Percentiles rank a stretch among this genome's conserved stretches.
phyloP scores from a whole-genome alignment of 768 basidiomycete genomes.

The Lepiota brunneoincarnata region DNA sequence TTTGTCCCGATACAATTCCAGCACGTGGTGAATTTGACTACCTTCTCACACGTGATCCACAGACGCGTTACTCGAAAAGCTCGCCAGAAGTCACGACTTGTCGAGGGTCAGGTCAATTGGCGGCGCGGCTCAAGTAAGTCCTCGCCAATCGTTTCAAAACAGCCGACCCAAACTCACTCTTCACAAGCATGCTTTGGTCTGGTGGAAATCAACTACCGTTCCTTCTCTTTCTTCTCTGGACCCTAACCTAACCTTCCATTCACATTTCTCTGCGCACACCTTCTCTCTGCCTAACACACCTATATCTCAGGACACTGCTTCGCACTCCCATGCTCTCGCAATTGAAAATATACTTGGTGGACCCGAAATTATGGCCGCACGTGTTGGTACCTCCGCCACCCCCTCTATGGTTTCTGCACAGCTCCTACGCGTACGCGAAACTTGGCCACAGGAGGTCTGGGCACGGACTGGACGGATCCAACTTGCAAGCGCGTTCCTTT shows the following conservation, averaged over 20 bases:
- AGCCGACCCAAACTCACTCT: constrained; percentile 15
- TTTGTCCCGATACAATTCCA: constrained; percentile 22
- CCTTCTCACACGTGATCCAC: constrained; percentile 27
- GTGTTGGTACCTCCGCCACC: constrained; percentile 71
- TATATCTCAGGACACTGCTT: constrained; percentile 76
- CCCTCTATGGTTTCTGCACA: constrained; percentile 74
- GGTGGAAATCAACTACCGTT: constrained; percentile 82
- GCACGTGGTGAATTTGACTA: constrained; percentile 31
- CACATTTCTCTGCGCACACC: constrained; percentile 62
- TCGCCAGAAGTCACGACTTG: constrained; percentile 68
- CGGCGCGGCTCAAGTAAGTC: constrained; percentile 71
- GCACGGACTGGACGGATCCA: constrained; percentile 72
- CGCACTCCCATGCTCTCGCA: constrained; percentile 72
- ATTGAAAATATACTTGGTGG: constrained; percentile 78
- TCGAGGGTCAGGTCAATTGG: constrained; percentile 72
- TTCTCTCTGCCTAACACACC: constrained; percentile 77
- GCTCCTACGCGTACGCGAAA: constrained; percentile 74
- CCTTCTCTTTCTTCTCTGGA: constrained; percentile 72
- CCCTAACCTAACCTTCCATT: constrained; percentile 63
- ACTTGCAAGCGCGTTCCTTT: constrained; percentile 73
- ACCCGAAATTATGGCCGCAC: constrained; percentile 71
- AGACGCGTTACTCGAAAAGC: constrained; percentile 78
- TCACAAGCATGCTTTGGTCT: constrained; percentile 67
- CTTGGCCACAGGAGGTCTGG: constrained; percentile 78
- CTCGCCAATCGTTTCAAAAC: background rate